Conservation (phyloP, 495 filamentous ascomycete genomes). For the Penicillium subrubescens region DNA sequence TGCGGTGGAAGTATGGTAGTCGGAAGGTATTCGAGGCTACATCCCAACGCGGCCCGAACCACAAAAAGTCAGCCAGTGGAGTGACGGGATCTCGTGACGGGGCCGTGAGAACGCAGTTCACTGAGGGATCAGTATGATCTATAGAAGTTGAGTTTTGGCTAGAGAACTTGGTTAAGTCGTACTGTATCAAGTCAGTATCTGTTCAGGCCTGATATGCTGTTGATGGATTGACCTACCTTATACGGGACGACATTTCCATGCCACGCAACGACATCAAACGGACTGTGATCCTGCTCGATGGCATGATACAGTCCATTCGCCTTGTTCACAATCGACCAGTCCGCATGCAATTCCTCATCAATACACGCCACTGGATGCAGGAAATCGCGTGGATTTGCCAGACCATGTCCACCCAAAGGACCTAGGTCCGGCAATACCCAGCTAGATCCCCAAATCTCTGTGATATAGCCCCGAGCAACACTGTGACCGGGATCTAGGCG, state of each 20-base stretch:
- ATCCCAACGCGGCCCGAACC: constrained; percentile 49
- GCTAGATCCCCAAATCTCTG: constrained; percentile 43
- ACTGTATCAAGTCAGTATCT: constrained; percentile 16
- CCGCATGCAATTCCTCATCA: constrained; percentile 40
- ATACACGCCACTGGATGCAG: constrained; percentile 43
- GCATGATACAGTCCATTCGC: constrained; percentile 37
- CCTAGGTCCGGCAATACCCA: constrained; percentile 46
- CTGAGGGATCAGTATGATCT: constrained; percentile 45
- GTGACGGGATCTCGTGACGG: constrained; percentile 40
- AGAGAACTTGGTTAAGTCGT: constrained; percentile 46
- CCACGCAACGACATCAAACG: constrained; percentile 45
- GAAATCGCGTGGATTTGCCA: constrained; percentile 47
- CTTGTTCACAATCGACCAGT: constrained; percentile 42
- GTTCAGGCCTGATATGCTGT: not conserved
- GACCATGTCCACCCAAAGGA: constrained; percentile 40
- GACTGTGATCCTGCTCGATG: constrained; percentile 45
- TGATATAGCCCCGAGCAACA: constrained; percentile 41
- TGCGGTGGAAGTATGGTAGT: constrained; percentile 47
- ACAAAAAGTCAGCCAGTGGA: constrained; percentile 43
- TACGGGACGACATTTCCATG: constrained; percentile 49
- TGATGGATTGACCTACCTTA: constrained; percentile 25
- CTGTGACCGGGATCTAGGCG: constrained; percentile 23
- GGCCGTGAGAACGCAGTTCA: constrained; percentile 44
- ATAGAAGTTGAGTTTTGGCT: constrained; percentile 45
- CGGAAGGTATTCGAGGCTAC: constrained; percentile 47